phyloP scores from a whole-genome alignment of 305 asterid genomes.

The Euphrasia arctica region DNA sequence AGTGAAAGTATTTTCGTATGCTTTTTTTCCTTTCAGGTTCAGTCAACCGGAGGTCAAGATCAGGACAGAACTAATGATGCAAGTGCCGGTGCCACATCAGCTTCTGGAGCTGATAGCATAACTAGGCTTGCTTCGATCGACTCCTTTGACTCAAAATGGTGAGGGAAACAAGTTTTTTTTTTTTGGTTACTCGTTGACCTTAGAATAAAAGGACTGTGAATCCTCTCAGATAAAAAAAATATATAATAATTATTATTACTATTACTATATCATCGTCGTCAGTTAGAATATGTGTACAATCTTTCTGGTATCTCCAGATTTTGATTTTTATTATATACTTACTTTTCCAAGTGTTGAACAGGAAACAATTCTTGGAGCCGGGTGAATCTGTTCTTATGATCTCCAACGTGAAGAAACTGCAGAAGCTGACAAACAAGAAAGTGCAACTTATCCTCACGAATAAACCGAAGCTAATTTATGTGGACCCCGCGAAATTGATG shows the following conservation, averaged over 20 bases:
- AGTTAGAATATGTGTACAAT: not conserved
- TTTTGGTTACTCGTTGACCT: too few relatives aligned
- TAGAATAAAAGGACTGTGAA: too few relatives aligned
- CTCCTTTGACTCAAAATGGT: slow-evolving; percentile 98
- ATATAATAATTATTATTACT: too few relatives aligned
- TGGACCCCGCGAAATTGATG: slow-evolving; percentile 82
- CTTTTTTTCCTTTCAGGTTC: not conserved
- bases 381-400: slow-evolving; percentile 98
- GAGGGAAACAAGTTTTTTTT: not conserved
- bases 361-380: slow-evolving; percentile 97
- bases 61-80: slow-evolving; percentile 40
- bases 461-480: slow-evolving; percentile 86
- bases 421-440: slow-evolving; percentile 88
- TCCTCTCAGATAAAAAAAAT: too few relatives aligned
- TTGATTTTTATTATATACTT: too few relatives aligned
- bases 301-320: too few relatives aligned
- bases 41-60: not conserved
- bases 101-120: slow-evolving; percentile 71
- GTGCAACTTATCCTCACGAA: slow-evolving; percentile 98
- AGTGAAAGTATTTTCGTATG: not conserved
- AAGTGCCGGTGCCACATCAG: slow-evolving; percentile 40
- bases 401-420: slow-evolving; percentile 92
- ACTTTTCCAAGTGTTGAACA: slow-evolving; percentile 27
- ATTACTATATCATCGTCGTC: too few relatives aligned
- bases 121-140: slow-evolving; percentile 96